Evolutionary conservation across 2,329 filamentous ascomycete genomes (phyloP).

Genomic region (Pseudogymnoascus sp.): DNA sequence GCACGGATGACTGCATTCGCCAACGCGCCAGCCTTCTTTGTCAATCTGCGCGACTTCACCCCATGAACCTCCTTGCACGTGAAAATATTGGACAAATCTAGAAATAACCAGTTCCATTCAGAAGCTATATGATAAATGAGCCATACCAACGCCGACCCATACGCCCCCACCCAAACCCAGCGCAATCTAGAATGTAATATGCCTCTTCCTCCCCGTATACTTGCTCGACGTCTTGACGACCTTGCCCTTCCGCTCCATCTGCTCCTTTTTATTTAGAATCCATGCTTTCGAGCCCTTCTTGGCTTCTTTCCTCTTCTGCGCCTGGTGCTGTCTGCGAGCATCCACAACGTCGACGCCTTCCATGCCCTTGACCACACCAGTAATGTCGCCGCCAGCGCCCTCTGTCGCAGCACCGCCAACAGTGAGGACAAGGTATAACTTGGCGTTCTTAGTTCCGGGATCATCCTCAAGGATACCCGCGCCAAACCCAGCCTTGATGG

Average conservation of each 20-base stretch:
- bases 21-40: not conserved
- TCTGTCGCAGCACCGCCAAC: slow-evolving; percentile 57
- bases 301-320: slow-evolving; percentile 41
- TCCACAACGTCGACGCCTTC: slow-evolving; percentile 78
- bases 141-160: not conserved
- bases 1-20: too few species aligned
- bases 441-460: slow-evolving; percentile 89
- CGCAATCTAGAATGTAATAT: slow-evolving; percentile 57
- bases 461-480: slow-evolving; percentile 94
- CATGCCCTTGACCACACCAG: slow-evolving; percentile 81
- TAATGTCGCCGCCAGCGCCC: slow-evolving; percentile 66
- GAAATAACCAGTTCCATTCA: not conserved
- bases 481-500: slow-evolving; percentile 89
- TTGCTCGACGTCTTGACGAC: slow-evolving; percentile 87
- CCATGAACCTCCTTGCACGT: not conserved
- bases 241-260: slow-evolving; percentile 92
- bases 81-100: not conserved
- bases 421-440: slow-evolving; percentile 90
- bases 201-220: slow-evolving; percentile 85
- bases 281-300: slow-evolving; percentile 80
- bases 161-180: not conserved
- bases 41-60: not conserved
- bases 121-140: not conserved
- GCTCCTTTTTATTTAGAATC: slow-evolving; percentile 81
- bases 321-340: slow-evolving; percentile 44